Conservation (phyloP, 768 basidiomycete species). For the Cystobasidium ongulense region DNA sequence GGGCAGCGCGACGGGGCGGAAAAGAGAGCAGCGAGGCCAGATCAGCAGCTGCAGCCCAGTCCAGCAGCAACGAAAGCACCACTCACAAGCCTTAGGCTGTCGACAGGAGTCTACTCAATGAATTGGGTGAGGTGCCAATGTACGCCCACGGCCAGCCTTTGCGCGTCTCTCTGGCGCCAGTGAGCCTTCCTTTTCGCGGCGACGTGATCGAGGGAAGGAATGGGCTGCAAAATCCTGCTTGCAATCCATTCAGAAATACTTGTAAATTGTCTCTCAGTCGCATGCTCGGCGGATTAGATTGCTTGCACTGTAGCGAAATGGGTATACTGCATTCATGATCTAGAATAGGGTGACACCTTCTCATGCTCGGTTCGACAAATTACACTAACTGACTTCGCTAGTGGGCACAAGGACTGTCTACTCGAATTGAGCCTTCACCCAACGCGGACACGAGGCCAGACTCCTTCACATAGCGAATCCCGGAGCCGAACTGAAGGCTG, state of each 20-base stretch:
- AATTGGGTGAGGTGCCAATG: not conserved
- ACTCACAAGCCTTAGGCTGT: conserved; percentile 7
- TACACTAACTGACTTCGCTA: no score
- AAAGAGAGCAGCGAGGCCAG: not conserved
- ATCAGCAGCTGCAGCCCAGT: not conserved
- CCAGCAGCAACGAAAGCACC: not conserved
- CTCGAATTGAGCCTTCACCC: no score
- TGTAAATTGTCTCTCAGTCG: no score
- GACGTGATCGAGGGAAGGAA: not conserved
- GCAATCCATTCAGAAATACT: no score
- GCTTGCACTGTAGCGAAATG: no score
- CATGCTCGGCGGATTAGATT: no score
- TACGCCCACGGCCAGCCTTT: not conserved
- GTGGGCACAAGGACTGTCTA: no score
- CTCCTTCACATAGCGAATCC: conserved; percentile 21
- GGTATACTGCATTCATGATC: no score
- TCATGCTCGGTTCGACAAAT: no score
- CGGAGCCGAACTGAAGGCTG: not conserved
- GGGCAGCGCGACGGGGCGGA: not conserved
- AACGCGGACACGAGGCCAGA: no score
- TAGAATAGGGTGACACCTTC: no score
- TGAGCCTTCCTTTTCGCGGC: not conserved
- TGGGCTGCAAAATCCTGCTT: no score
- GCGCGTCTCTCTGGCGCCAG: not conserved
- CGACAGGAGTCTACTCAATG: not conserved